A percentile compares a stretch with the other conserved stretches of the same genome.
phyloP scores from a whole-genome alignment of 768 basidiomycete species.

The Gymnopilus junonius region DNA sequence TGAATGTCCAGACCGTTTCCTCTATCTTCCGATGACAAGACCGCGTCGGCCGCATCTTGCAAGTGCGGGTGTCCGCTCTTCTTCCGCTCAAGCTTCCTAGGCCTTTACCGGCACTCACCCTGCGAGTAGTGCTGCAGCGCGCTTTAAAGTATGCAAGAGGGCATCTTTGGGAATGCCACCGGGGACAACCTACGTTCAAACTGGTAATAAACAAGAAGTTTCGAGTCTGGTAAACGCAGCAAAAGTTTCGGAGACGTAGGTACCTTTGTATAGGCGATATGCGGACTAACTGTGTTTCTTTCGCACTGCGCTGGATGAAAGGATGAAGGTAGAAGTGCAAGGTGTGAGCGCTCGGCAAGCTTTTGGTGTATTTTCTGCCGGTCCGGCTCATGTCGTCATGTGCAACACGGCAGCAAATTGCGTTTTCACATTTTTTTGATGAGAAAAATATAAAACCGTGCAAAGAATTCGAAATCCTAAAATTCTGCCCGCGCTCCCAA shows the following conservation, averaged over 20 bases:
- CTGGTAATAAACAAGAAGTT: neutral
- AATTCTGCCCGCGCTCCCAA: no score
- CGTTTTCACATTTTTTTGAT: neutral
- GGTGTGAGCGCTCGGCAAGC: neutral
- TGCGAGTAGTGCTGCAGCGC: no score
- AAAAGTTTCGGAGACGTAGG: neutral
- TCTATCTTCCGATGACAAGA: slow-evolving; percentile 20
- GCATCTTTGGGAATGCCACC: neutral
- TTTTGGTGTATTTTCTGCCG: neutral
- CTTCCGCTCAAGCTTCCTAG: no score
- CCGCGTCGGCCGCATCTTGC: slow-evolving; percentile 15
- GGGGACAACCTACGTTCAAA: neutral
- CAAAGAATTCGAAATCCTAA: neutral
- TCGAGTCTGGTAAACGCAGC: neutral
- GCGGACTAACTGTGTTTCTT: neutral
- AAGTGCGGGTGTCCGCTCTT: slow-evolving; percentile 31
- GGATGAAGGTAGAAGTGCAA: neutral
- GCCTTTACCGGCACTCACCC: no score
- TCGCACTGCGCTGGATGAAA: neutral
- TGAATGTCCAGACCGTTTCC: slow-evolving; percentile 26
- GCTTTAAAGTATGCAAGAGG: no score
- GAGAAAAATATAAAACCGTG: neutral
- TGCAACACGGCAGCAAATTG: neutral
- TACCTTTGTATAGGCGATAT: neutral
- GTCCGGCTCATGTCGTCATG: neutral